A percentile compares a stretch with the other conserved stretches of the same genome.
Conservation (phyloP, 1,139 yeast genomes). For the Geotrichum bryndzae region DNA sequence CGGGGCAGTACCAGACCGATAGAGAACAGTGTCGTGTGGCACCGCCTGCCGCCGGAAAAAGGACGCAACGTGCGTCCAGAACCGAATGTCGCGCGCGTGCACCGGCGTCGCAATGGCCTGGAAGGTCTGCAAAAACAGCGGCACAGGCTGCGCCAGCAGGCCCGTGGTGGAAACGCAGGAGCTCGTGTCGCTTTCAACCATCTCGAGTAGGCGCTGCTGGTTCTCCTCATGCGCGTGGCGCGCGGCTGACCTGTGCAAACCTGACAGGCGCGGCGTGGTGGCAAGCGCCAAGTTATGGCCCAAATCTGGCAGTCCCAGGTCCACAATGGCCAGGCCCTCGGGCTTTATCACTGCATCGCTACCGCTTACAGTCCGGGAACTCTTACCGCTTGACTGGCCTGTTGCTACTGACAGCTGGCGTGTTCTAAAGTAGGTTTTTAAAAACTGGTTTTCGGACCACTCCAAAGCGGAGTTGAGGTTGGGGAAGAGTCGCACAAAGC, state of each 20-base stretch:
- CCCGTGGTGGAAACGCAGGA: neutral
- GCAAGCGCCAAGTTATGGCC: neutral
- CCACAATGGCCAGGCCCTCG: constrained; percentile 41
- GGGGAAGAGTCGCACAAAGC: constrained; percentile 53
- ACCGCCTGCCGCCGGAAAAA: constrained; percentile 48
- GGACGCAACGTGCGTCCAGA: constrained; percentile 53
- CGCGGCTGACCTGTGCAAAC: constrained; percentile 57
- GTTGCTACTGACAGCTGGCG: neutral
- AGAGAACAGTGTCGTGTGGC: constrained; percentile 41
- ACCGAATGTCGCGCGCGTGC: constrained; percentile 50
- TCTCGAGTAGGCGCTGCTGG: constrained; percentile 21
- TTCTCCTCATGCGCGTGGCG: constrained; percentile 42
- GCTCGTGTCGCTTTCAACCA: constrained; percentile 37
- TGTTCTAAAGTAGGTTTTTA: constrained; percentile 50
- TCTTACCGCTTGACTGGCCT: constrained; percentile 30
- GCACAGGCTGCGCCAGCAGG: constrained; percentile 45
- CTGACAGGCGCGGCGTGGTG: constrained; percentile 61
- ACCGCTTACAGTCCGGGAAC: constrained; percentile 17
- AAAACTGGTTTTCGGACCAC: constrained; percentile 92
- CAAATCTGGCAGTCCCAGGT: constrained; percentile 16
- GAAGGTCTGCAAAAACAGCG: constrained; percentile 62
- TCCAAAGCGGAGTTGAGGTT: constrained; percentile 84
- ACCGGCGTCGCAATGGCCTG: constrained; percentile 49
- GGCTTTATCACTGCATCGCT: constrained; percentile 63
- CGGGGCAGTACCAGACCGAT: constrained; percentile 27